These are phyloP conservation scores for Kockovaella imperatae DNA, from an alignment of 768 basidiomycete genomes.

Conservation along the genomic window DNA sequence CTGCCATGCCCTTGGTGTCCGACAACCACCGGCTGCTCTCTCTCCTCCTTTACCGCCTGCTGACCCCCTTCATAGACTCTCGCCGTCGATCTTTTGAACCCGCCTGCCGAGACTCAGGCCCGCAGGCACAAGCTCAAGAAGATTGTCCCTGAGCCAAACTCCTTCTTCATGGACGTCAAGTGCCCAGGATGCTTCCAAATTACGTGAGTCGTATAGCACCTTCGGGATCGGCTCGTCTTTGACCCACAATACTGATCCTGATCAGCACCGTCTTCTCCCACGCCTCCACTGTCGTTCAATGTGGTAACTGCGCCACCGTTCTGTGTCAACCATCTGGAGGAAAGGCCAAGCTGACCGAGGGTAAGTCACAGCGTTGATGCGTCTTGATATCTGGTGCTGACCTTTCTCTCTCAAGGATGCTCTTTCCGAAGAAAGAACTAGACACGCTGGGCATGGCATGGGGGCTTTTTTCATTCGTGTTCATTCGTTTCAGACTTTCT, in stretches of 20 bases:
- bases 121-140: conserved; percentile 98
- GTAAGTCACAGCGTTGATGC: conserved; percentile 50
- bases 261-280: conserved; percentile 99
- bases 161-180: conserved; percentile 99
- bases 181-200: conserved; percentile 62
- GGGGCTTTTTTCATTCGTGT: no score
- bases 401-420: conserved; percentile 55
- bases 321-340: conserved; percentile 98
- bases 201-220: conserved; percentile 34
- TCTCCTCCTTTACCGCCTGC: no score
- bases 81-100: conserved; percentile 96
- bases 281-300: conserved; percentile 93
- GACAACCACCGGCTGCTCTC: no score
- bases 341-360: conserved; percentile 94
- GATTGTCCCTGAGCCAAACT: conserved; percentile 95
- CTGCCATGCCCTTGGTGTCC: no score
- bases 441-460: no score
- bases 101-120: conserved; percentile 73
- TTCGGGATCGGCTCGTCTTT: neutral
- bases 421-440: conserved; percentile 89
- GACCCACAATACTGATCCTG: conserved; percentile 53
- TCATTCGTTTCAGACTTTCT: no score
- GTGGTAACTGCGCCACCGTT: conserved; percentile 82
- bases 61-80: conserved; percentile 59
- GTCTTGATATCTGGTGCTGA: neutral